phyloP scores from a whole-genome alignment of 2,329 filamentous ascomycete genomes.

The Hypoxylon sp. region DNA sequence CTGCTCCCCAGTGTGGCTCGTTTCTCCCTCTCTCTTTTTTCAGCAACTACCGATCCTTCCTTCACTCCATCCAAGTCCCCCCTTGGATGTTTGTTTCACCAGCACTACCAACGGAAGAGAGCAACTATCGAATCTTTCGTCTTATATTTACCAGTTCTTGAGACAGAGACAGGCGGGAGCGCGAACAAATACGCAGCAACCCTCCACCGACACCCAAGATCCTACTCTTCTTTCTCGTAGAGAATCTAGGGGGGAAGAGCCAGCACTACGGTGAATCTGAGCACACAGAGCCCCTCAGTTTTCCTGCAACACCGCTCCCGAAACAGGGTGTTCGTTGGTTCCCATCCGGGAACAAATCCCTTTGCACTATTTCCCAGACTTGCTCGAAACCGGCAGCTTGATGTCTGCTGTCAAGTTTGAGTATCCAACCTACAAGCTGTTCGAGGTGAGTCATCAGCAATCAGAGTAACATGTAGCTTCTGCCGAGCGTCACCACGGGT shows the following conservation, averaged over 20 bases:
- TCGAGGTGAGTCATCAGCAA: slow-evolving; percentile 64
- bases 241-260: slow-evolving; percentile 6
- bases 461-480: too few species aligned
- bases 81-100: slow-evolving; percentile 43
- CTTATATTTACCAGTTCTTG: slow-evolving; percentile 40
- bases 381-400: slow-evolving; percentile 53
- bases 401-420: slow-evolving; percentile 68
- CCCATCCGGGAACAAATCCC: slow-evolving; percentile 47
- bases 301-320: slow-evolving; percentile 47
- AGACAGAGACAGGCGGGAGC: slow-evolving; percentile 45
- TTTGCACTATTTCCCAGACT: slow-evolving; percentile 39
- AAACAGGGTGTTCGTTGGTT: slow-evolving; percentile 48
- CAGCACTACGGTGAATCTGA: slow-evolving; percentile 13
- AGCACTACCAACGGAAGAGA: slow-evolving; percentile 36
- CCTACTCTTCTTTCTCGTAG: slow-evolving; percentile 3
- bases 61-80: slow-evolving; percentile 20
- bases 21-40: slow-evolving; percentile 28
- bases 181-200: slow-evolving; percentile 30
- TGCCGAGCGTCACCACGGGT: too few species aligned
- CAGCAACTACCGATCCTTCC: slow-evolving; percentile 31
- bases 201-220: slow-evolving; percentile 22
- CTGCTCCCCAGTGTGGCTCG: too few species aligned
- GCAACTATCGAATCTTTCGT: slow-evolving; percentile 33
- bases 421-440: slow-evolving; percentile 65
- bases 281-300: slow-evolving; percentile 33